A percentile compares a stretch with the other conserved stretches of the same genome.
These are phyloP conservation scores for Rubia tinctorum DNA, from an alignment of 305 asterid species.

Conservation along the genomic window DNA sequence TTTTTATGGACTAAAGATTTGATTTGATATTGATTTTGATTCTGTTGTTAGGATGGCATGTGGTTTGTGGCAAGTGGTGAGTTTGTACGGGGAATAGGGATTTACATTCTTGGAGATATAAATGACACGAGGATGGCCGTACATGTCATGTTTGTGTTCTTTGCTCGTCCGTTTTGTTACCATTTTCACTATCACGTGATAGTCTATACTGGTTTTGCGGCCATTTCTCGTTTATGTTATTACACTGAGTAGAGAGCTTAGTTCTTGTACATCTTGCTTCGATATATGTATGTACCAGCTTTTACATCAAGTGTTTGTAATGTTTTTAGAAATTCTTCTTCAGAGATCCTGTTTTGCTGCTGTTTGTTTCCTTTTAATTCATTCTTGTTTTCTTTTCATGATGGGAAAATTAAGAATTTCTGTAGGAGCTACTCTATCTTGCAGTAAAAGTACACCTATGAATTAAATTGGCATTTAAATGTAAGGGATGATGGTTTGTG, in stretches of 20 bases:
- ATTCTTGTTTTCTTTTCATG: neutral
- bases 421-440: neutral
- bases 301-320: neutral
- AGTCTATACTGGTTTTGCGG: neutral
- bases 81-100: neutral
- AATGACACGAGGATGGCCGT: neutral
- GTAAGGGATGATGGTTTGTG: neutral
- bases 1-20: neutral
- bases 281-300: too few species aligned
- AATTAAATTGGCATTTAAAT: neutral
- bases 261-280: neutral
- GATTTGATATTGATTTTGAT: neutral
- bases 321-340: neutral
- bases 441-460: neutral
- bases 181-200: neutral
- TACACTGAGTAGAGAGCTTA: neutral
- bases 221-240: neutral
- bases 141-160: neutral
- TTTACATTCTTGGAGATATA: neutral
- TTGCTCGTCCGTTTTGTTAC: neutral
- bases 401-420: slow-evolving; percentile 1
- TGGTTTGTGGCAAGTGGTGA: too few species aligned
- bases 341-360: neutral
- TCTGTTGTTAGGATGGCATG: neutral
- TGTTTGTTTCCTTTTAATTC: neutral